Evolutionary conservation across 148 eudicot species (phyloP).

Genomic region (Nepenthes gracilis): DNA sequence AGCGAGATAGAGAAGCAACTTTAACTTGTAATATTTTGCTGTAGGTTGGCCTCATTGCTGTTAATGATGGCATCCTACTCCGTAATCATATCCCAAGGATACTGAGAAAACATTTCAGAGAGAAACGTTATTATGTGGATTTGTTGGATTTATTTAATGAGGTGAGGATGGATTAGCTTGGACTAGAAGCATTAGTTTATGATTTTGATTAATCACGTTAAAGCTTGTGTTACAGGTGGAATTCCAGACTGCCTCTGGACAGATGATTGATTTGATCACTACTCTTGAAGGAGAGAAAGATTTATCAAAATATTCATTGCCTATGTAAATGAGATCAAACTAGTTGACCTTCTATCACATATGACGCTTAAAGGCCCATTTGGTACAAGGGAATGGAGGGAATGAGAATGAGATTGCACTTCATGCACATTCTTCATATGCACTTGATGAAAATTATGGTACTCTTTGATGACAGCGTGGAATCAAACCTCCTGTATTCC

Average conservation of each 20-base stretch:
- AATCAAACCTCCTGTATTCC: too few species aligned
- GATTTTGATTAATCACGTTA: not conserved
- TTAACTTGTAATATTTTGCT: not conserved
- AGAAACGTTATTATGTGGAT: constrained; percentile 76
- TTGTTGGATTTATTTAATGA: constrained; percentile 88
- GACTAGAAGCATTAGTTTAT: not conserved
- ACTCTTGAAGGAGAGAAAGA: constrained; percentile 89
- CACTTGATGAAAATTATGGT: too few species aligned
- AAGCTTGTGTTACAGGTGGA: constrained; percentile 42
- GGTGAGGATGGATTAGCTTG: constrained; percentile 25
- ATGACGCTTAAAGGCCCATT: too few species aligned
- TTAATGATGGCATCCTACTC: constrained; percentile 77
- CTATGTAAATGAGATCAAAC: constrained; percentile 42
- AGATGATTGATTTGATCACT: constrained; percentile 94
- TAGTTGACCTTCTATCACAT: not conserved
- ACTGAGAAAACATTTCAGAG: constrained; percentile 76
- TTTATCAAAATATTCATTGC: constrained; percentile 69
- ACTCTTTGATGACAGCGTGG: too few species aligned
- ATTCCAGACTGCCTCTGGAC: constrained; percentile 90
- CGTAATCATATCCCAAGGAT: constrained; percentile 87
- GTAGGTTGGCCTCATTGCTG: constrained; percentile 94
- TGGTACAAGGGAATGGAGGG: too few species aligned
- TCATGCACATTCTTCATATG: too few species aligned
- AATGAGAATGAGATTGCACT: too few species aligned
- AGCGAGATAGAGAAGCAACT: too few species aligned